Conservation (phyloP, 2,329 filamentous ascomycete genomes). For the Ophiocordyceps polyrhachis-furcata region DNA sequence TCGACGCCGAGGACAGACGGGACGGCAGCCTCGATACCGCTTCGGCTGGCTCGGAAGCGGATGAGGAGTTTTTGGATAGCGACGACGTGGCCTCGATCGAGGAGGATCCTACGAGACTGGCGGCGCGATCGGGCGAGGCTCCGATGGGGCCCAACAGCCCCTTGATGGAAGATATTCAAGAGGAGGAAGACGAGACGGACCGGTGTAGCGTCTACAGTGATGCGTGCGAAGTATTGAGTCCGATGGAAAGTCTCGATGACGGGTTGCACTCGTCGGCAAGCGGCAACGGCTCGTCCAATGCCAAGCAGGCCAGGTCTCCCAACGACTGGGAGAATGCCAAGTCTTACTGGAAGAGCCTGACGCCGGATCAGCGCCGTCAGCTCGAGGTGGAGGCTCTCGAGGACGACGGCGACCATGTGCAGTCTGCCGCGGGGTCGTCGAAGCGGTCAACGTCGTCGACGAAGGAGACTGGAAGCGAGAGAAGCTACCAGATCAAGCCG, state of each 20-base stretch:
- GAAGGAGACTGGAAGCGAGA: slow-evolving; percentile 5
- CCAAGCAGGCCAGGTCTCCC: slow-evolving; percentile 1
- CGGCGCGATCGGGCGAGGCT: slow-evolving; percentile 7
- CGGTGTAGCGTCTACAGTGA: slow-evolving; percentile 51
- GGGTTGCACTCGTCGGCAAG: slow-evolving; percentile 52
- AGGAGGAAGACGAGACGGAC: slow-evolving; percentile 27
- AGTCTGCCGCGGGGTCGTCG: slow-evolving; percentile 7
- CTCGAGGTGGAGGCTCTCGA: slow-evolving; percentile 39
- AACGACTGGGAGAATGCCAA: slow-evolving; percentile 51
- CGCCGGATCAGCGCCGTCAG: slow-evolving; percentile 40
- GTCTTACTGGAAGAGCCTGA: slow-evolving; percentile 50
- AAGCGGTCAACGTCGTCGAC: slow-evolving; percentile 1
- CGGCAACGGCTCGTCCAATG: slow-evolving; percentile 18
- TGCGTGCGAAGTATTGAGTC: slow-evolving; percentile 54
- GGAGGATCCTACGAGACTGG: neutral
- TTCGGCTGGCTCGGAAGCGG: slow-evolving; percentile 6
- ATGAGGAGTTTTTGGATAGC: slow-evolving; percentile 1
- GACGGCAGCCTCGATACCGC: neutral
- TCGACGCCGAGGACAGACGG: neutral
- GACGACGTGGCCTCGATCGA: neutral
- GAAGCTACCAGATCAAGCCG: slow-evolving; percentile 22
- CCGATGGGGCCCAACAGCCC: slow-evolving; percentile 3
- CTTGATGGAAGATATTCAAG: slow-evolving; percentile 16
- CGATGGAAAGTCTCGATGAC: slow-evolving; percentile 32
- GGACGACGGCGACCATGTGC: slow-evolving; percentile 28